These are phyloP conservation scores for Amylocarpus encephaloides DNA, from an alignment of 2,329 filamentous ascomycete species.

Conservation along the genomic window DNA sequence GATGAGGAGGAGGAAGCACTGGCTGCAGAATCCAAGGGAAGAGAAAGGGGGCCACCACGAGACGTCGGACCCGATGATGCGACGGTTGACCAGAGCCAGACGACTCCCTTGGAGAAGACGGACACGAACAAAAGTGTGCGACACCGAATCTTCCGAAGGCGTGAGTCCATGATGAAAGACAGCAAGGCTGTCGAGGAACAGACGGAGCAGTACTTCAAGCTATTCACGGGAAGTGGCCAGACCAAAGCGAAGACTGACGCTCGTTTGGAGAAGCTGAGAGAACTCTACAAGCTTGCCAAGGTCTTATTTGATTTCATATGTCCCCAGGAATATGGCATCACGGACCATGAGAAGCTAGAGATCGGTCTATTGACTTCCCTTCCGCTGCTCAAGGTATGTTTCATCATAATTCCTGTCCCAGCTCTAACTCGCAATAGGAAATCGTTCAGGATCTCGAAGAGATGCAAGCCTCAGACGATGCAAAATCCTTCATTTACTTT, in stretches of 20 bases:
- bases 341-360: slow-evolving; percentile 93
- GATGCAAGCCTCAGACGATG: slow-evolving; percentile 88
- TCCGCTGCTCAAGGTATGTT: slow-evolving; percentile 61
- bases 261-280: slow-evolving; percentile 79
- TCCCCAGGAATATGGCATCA: slow-evolving; percentile 96
- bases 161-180: slow-evolving; percentile 55
- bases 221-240: slow-evolving; percentile 71
- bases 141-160: slow-evolving; percentile 51
- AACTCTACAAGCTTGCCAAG: slow-evolving; percentile 90
- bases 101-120: slow-evolving; percentile 21
- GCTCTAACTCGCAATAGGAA: slow-evolving; percentile 48
- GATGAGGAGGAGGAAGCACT: slow-evolving; percentile 54
- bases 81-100: slow-evolving; percentile 16
- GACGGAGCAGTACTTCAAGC: slow-evolving; percentile 69
- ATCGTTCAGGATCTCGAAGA: slow-evolving; percentile 96
- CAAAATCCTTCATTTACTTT: slow-evolving; percentile 97
- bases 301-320: slow-evolving; percentile 97
- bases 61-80: slow-evolving; percentile 16
- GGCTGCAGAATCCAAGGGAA: slow-evolving; percentile 28
- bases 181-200: slow-evolving; percentile 45
- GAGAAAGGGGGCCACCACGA: slow-evolving; percentile 23
- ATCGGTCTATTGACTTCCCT: slow-evolving; percentile 92
- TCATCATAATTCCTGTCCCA: background rate
- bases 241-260: slow-evolving; percentile 76
- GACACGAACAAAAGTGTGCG: slow-evolving; percentile 27